Conservation (phyloP, 768 basidiomycete genomes). For the Psilocybe cyanescens region DNA sequence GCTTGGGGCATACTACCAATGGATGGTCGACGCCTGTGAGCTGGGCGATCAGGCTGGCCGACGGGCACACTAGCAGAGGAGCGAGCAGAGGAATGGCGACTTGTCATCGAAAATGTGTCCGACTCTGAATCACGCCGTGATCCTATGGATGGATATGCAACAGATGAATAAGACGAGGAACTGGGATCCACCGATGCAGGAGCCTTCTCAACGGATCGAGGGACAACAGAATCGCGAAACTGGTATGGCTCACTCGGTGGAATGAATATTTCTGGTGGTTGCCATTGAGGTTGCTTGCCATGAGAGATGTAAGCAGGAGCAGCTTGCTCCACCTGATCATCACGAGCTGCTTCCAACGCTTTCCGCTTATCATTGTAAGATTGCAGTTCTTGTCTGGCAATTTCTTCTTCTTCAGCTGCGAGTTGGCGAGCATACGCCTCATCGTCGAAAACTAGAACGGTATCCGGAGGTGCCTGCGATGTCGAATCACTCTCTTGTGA, state of each 20-base stretch:
- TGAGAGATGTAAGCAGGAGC: slow-evolving; percentile 1
- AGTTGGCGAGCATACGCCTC: slow-evolving; percentile 47
- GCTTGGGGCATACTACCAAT: background rate
- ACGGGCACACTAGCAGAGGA: slow-evolving; percentile 11
- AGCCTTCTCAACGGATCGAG: background rate
- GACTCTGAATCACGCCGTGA: slow-evolving; percentile 19
- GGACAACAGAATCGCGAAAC: background rate
- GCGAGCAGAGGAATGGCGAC: slow-evolving; percentile 20
- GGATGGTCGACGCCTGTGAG: background rate
- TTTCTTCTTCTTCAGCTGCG: slow-evolving; percentile 42
- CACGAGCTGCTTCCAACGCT: slow-evolving; percentile 4
- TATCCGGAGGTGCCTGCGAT: background rate
- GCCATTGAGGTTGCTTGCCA: background rate
- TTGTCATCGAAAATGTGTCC: slow-evolving; percentile 21
- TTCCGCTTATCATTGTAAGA: slow-evolving; percentile 17
- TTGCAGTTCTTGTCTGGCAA: slow-evolving; percentile 19
- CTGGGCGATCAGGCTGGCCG: slow-evolving; percentile 1
- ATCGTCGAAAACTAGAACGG: slow-evolving; percentile 38
- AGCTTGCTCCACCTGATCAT: background rate
- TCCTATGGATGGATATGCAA: slow-evolving; percentile 18
- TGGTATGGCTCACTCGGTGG: background rate
- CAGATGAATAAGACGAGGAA: slow-evolving; percentile 1
- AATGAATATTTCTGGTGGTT: background rate
- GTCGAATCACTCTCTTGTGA: background rate
- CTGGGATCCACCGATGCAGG: background rate